Evolutionary conservation across 179 eudicot species (phyloP), one percentile per base, ranked within the genome.

Genomic region (Silene coronaria): DNA sequence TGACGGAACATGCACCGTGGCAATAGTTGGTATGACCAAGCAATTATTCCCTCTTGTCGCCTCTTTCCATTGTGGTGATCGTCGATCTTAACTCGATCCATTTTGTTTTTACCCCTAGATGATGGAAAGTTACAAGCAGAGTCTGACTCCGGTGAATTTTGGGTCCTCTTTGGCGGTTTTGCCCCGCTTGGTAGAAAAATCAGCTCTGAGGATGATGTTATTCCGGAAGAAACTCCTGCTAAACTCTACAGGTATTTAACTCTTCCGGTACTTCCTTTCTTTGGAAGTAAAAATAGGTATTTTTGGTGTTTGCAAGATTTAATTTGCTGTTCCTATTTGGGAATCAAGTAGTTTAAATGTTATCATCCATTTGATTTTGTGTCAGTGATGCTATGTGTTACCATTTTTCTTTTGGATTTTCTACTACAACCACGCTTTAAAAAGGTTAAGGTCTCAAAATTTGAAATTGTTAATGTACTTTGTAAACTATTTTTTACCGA

Each of bases 161-260:
- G 99, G 99, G 91, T 88, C 60, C 89, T 87, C 14, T 95, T 95
- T 85, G 99, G 97, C 69, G 99, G 99, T 59, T 92, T 89, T 89
- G 99, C 99, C 77, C 97, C 99, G 73, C 90, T 95, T 81, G 88
- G 91, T 67, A 91, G 90, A 82, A 95, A 89, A 80, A 88, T 89
- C 71, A 84, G 84, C 30, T 79, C 85, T 80, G 99, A 95, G 74
- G 97, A 95, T 85, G 99, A 95, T 79, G 70, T 85, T 75, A 74
- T 91, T 77, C 89, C 90, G 6, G 97, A 91, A 80, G 91, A 88
- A 81, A 82, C 88, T 74, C 85, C 96, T 53, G 88, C 97, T 55
- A 88, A 84, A 80, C 89, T 91, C 63, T 89, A 84, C 62, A 84
- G 96, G 99, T 95, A 87, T 32, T 51, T n/a, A 68, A 19, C 22